Evolutionary conservation across 164 flowering plant species (phyloP).

Genomic region (Euptelea pleiosperma): DNA sequence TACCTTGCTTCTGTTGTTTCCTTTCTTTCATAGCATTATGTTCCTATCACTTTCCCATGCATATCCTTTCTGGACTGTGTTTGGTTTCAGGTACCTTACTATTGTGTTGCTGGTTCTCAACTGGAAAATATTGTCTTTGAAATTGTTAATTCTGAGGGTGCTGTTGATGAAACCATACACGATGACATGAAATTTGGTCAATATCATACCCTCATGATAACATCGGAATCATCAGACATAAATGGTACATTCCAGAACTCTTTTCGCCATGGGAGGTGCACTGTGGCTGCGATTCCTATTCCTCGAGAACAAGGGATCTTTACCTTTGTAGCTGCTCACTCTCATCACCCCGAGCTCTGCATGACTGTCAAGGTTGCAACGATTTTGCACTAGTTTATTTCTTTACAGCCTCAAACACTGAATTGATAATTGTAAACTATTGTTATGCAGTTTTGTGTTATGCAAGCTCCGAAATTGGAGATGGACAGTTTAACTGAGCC

Average conservation of each 20-base stretch:
- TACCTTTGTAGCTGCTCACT: conserved; percentile 47
- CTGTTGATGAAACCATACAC: conserved; percentile 44
- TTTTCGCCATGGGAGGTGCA: conserved; percentile 57
- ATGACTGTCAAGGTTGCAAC: conserved; percentile 38
- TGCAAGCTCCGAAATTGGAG: conserved; percentile 22
- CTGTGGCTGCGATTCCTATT: conserved; percentile 42
- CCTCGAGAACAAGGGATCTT: conserved; percentile 44
- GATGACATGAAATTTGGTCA: conserved; percentile 33
- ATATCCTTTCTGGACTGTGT: neutral
- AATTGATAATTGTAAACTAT: neutral
- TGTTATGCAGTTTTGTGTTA: conserved; percentile 33
- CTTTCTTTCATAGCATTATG: neutral
- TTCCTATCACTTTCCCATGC: neutral
- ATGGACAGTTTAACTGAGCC: neutral
- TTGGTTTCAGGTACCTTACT: conserved; percentile 44
- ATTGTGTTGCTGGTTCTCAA: conserved; percentile 43
- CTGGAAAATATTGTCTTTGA: conserved; percentile 49
- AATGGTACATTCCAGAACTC: conserved; percentile 32
- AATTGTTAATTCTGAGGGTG: conserved; percentile 48
- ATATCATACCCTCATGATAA: conserved; percentile 46
- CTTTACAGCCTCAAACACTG: neutral
- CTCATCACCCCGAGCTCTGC: conserved; percentile 47
- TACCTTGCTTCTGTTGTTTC: neutral
- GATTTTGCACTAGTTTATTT: neutral
- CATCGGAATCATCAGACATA: conserved; percentile 20